phyloP scores from a whole-genome alignment of 2,329 filamentous ascomycete genomes.

The Macroventuria anomochaeta region DNA sequence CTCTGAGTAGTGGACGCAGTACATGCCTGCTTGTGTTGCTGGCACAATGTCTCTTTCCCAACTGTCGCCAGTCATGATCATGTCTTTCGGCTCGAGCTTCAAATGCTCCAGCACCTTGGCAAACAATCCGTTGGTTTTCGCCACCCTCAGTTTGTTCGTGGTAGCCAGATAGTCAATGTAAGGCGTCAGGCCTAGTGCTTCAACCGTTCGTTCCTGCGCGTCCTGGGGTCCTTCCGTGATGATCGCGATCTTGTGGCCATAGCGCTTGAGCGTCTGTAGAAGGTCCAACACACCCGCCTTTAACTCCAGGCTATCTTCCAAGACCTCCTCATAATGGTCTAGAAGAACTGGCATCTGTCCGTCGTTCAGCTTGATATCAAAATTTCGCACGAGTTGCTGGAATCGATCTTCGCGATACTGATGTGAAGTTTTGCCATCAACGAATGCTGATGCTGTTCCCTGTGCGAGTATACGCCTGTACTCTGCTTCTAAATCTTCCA shows the following conservation, averaged over 20 bases:
- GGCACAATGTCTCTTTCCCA: constrained; percentile 21
- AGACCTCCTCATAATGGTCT: neutral
- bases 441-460: constrained; percentile 52
- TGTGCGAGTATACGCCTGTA: constrained; percentile 47
- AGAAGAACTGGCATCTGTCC: neutral
- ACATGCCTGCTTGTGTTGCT: constrained; percentile 13
- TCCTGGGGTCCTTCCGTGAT: constrained; percentile 59
- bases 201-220: constrained; percentile 54
- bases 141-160: constrained; percentile 40
- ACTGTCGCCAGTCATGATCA: constrained; percentile 24
- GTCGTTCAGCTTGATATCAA: constrained; percentile 38
- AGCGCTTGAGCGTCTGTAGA: constrained; percentile 41
- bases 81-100: constrained; percentile 2
- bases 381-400: neutral
- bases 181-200: constrained; percentile 37
- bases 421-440: constrained; percentile 53
- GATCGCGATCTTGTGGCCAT: constrained; percentile 52
- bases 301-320: neutral
- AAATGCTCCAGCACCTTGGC: neutral
- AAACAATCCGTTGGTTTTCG: constrained; percentile 11
- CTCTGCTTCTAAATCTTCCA: constrained; percentile 1
- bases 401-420: constrained; percentile 55
- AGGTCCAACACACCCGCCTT: constrained; percentile 48
- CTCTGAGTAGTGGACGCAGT: neutral
- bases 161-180: constrained; percentile 45